Percentiles rank a stretch among this genome's conserved stretches.
These are phyloP conservation scores for Psilocybe subaeruginosa DNA, from an alignment of 768 basidiomycete species.

Conservation along the genomic window DNA sequence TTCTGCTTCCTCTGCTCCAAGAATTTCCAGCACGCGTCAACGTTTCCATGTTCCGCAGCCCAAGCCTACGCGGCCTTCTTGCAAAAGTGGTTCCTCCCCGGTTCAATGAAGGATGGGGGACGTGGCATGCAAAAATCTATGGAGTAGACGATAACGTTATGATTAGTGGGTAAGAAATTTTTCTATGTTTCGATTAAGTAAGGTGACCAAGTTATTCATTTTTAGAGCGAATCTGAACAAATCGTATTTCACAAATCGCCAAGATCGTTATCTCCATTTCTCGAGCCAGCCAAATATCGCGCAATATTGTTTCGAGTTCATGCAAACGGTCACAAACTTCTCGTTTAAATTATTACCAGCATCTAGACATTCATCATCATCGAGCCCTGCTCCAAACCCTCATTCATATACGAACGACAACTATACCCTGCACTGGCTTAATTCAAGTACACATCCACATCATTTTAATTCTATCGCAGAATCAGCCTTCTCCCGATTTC, in stretches of 20 bases:
- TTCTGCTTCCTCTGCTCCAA: slow-evolving; percentile 73
- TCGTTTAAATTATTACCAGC: slow-evolving; percentile 61
- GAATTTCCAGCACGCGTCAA: slow-evolving; percentile 74
- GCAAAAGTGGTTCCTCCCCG: slow-evolving; percentile 83
- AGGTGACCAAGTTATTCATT: neutral
- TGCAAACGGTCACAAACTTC: slow-evolving; percentile 67
- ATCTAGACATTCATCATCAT: slow-evolving; percentile 1
- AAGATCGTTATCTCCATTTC: slow-evolving; percentile 92
- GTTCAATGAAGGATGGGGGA: slow-evolving; percentile 98
- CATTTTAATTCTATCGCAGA: slow-evolving; percentile 64
- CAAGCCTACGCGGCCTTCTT: slow-evolving; percentile 76
- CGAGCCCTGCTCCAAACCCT: slow-evolving; percentile 11
- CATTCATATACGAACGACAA: slow-evolving; percentile 39
- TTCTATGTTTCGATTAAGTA: neutral
- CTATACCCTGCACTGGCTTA: slow-evolving; percentile 70
- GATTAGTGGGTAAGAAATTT: slow-evolving; percentile 76
- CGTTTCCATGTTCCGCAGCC: slow-evolving; percentile 86
- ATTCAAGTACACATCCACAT: slow-evolving; percentile 67
- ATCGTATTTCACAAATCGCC: slow-evolving; percentile 93
- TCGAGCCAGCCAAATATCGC: slow-evolving; percentile 60
- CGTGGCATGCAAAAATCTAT: slow-evolving; percentile 98
- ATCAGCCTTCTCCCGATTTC: slow-evolving; percentile 60
- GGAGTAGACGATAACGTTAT: slow-evolving; percentile 92
- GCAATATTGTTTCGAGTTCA: slow-evolving; percentile 83
- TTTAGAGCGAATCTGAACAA: slow-evolving; percentile 88